Evolutionary conservation across 2,329 filamentous ascomycete genomes (phyloP), one percentile per base, ranked within the genome.

Genomic region (Coniochaeta sp.): DNA sequence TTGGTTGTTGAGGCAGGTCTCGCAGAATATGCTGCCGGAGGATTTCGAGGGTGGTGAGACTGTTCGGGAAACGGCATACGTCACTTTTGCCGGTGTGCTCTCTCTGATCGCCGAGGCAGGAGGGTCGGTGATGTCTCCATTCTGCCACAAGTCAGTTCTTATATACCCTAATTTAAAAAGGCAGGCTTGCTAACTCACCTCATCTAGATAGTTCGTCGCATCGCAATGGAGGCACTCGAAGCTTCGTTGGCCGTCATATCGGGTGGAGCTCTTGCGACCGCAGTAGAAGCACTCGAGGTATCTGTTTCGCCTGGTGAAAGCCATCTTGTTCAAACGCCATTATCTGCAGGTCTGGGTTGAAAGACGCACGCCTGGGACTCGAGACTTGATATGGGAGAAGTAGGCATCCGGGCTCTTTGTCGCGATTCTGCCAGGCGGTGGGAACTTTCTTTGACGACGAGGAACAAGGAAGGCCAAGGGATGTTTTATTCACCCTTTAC

Each of bases 71-170:
- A 78, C 75, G 58, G 78, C 81, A 71, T 79, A 87, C 61, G 76
- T 43, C 34, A 73, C n/a, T 75, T 69, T 43, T 72, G 69, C 62
- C 74, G 70, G 59, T 77, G 71, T 67, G 77, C 72, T 62, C 73
- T 73, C 72, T 56, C 76, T 75, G n/a, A 80, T 82, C 61, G 84
- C 83, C 22, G 81, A 76, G 26, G 87, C 79, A 2, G 91, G 92
- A 28, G 93, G 91, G 73, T 99, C 93, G 60, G 90, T 89, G 65
- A 98, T 95, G 58, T 96, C 87, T 68, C 93, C 93, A 71, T 91
- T 85, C 89, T 95, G 68, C 62, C 3, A n/a, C 22, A 58, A n/a
- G 43, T 47, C 17, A 56, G 33, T 28, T n/a, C n/a, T n/a, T n/a
- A n/a, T 16, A 14, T 31, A 8, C 7, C 24, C 16, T 26, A 36